Conservation (phyloP, 768 basidiomycete genomes). For the Termitomyces sp. region DNA sequence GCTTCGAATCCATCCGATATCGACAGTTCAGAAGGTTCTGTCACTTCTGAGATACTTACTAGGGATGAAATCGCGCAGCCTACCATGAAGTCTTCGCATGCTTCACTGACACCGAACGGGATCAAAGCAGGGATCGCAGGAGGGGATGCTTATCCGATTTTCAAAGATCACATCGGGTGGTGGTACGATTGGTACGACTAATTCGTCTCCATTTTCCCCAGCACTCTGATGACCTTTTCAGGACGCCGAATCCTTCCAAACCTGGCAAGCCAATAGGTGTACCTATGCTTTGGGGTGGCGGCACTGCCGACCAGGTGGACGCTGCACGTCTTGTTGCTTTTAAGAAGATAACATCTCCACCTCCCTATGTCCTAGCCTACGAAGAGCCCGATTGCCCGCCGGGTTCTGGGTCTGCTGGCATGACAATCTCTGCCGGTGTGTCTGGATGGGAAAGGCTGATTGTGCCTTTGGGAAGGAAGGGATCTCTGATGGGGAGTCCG, state of each 20-base stretch:
- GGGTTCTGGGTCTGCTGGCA: conserved; percentile 39
- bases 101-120: conserved; percentile 32
- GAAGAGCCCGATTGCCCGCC: conserved; percentile 43
- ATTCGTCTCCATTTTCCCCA: not conserved
- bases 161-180: conserved; percentile 40
- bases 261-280: conserved; percentile 33
- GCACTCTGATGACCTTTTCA: conserved; percentile 5
- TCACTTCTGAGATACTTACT: not conserved
- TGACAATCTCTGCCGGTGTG: conserved; percentile 36
- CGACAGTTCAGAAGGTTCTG: not conserved
- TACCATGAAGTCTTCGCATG: conserved; percentile 4
- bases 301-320: conserved; percentile 32
- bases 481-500: conserved; percentile 37
- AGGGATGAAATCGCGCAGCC: conserved; percentile 5
- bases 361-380: conserved; percentile 37
- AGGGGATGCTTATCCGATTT: conserved; percentile 33
- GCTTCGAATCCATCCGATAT: not conserved
- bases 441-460: conserved; percentile 34
- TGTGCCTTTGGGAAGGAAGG: conserved; percentile 33
- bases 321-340: conserved; percentile 31
- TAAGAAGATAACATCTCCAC: conserved; percentile 25
- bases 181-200: conserved; percentile 40
- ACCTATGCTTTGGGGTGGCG: conserved; percentile 45
- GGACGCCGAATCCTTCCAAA: conserved; percentile 36
- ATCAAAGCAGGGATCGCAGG: conserved; percentile 43